phyloP scores from a whole-genome alignment of 495 filamentous ascomycete species.

The Penicillium waksmanii region DNA sequence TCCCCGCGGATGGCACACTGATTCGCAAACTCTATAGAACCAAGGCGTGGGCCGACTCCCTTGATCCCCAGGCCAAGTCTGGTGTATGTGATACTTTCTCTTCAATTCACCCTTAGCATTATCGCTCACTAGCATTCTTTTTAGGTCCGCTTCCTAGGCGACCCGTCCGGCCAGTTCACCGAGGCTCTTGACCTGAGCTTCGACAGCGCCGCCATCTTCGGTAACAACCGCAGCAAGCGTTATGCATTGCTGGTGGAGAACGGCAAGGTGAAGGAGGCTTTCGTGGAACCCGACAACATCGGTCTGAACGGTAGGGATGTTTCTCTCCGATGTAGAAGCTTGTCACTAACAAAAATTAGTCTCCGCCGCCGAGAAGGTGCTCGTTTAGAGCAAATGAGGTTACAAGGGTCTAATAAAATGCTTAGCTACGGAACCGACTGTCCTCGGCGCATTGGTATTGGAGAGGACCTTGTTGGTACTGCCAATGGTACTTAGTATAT shows the following conservation, averaged over 20 bases:
- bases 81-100: slow-evolving; percentile 61
- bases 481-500: no score
- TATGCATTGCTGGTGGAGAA: slow-evolving; percentile 81
- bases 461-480: neutral
- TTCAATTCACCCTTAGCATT: neutral
- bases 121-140: slow-evolving; percentile 8
- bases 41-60: slow-evolving; percentile 79
- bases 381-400: slow-evolving; percentile 49
- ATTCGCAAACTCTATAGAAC: slow-evolving; percentile 54
- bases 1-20: neutral
- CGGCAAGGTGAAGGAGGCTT: slow-evolving; percentile 74
- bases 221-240: slow-evolving; percentile 81
- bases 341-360: slow-evolving; percentile 46
- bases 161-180: slow-evolving; percentile 82
- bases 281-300: slow-evolving; percentile 93
- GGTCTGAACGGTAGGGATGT: slow-evolving; percentile 73
- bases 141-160: slow-evolving; percentile 86
- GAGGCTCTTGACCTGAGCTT: slow-evolving; percentile 83
- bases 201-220: slow-evolving; percentile 83
- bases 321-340: slow-evolving; percentile 3
- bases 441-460: neutral
- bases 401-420: neutral
- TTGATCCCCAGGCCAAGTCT: slow-evolving; percentile 71
- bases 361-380: slow-evolving; percentile 73
- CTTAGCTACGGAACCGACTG: no score